Base-by-base conservation (phyloP, 1,139 yeast genomes). In the Kodamaea derodonti region DNA sequence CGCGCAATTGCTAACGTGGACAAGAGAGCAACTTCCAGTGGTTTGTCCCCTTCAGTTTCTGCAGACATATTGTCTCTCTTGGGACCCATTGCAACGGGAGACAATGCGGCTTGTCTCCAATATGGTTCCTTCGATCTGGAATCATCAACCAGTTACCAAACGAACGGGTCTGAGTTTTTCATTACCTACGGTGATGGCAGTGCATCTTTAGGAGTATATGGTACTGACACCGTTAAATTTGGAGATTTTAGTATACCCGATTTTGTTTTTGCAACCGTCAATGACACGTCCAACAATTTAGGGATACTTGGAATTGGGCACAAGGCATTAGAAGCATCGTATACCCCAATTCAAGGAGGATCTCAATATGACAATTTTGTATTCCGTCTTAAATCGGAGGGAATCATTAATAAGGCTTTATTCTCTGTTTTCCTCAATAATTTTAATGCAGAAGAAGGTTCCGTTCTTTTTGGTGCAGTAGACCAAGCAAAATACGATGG, bases 211-310 rank as follows among this genome's bases (percentile, higher is more conserved):
- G 27, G 27, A 8, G 11, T 11, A 7, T 24, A 11, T 6, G 27
- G 13, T 14, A 24, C 7, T 24, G 27, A 24, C 11, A 14, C 13
- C 6, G 10, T 24, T 11, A 6, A 24, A 7, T n/a, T 24, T 6
- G 14, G 14, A 7, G 27, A n/a, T 24, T 48, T 60, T 11, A 53
- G 60, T 4, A 65, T 51, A 82, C 22, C 22, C 22, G 22, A 18
- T 9, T 18, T 18, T 9, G 9, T 9, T 7, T 18, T 18, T 18
- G 27, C 14, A 6, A 7, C n/a, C 6, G 27, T 24, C 14, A 24
- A 24, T n/a, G 27, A 24, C 7, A 24, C 27, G 7, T 24, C 27
- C 6, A 6, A 6, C 10, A 11, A 24, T 6, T n/a, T 7, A 14
- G 27, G 27, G 6, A n/a, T 56, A 12, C 38, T 56, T 11, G 61